A percentile compares a stretch with the other conserved stretches of the same genome.
Evolutionary conservation across 129 eudicot species (phyloP).

Genomic region (Mikania micrantha): DNA sequence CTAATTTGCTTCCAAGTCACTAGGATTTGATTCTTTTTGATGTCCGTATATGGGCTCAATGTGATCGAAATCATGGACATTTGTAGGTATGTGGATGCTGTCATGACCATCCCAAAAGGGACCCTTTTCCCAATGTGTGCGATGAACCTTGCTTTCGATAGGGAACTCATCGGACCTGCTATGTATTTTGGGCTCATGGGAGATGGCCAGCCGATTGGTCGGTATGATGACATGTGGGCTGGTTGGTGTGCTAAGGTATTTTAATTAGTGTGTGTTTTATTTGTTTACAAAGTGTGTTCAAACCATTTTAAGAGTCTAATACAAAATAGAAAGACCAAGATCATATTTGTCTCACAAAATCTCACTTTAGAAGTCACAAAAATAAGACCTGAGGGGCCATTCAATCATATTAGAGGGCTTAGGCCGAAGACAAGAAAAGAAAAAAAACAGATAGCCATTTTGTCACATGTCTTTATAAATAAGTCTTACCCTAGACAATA

Average conservation of each 20-base stretch:
- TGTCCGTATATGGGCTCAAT: neutral
- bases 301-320: no score
- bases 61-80: neutral
- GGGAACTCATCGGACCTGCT: slow-evolving; percentile 71
- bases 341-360: no score
- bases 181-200: slow-evolving; percentile 89
- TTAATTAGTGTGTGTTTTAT: neutral
- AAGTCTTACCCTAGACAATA: no score
- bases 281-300: no score
- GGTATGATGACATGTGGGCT: slow-evolving; percentile 85
- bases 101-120: slow-evolving; percentile 60
- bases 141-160: slow-evolving; percentile 65
- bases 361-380: no score
- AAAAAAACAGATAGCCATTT: no score
- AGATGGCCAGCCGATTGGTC: slow-evolving; percentile 68
- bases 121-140: slow-evolving; percentile 75
- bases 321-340: no score
- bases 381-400: no score
- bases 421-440: no score
- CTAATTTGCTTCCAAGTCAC: no score
- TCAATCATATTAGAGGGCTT: no score
- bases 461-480: no score
- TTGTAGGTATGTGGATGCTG: slow-evolving; percentile 67
- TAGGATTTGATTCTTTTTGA: neutral
- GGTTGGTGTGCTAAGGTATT: slow-evolving; percentile 71